Evolutionary conservation across 768 basidiomycete species (phyloP).

Genomic region (Boletus edulis): DNA sequence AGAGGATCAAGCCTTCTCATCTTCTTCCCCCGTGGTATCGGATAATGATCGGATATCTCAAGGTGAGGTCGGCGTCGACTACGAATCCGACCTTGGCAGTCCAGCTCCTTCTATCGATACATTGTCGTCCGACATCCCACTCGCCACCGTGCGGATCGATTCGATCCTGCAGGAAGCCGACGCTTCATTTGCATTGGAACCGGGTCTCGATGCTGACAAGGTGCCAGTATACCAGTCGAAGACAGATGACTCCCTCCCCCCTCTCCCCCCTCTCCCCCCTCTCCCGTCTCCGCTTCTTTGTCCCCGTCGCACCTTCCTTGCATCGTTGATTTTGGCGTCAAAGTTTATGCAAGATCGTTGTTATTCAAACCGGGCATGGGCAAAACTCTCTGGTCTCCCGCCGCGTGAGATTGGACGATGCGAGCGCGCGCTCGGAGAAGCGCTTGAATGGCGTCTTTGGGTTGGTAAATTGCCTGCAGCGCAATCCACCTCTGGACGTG

Average conservation of each 20-base stretch:
- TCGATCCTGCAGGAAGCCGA: conserved; percentile 25
- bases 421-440: conserved; percentile 83
- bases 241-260: conserved; percentile 4
- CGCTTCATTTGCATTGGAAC: conserved; percentile 17
- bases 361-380: conserved; percentile 94
- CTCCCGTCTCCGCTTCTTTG: conserved; percentile 84
- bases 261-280: conserved; percentile 32
- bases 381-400: conserved; percentile 85
- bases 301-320: conserved; percentile 85
- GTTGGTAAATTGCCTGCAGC: conserved; percentile 65
- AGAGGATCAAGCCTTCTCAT: conserved; percentile 46
- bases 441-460: conserved; percentile 91
- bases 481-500: conserved; percentile 34
- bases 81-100: conserved; percentile 35
- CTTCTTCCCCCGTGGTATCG: conserved; percentile 40
- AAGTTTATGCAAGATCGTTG: conserved; percentile 94
- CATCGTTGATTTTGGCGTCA: conserved; percentile 82
- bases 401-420: conserved; percentile 85
- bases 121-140: conserved; percentile 22
- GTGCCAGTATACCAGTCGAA: conserved; percentile 9
- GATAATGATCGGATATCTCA: conserved; percentile 42
- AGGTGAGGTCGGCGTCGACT: conserved; percentile 42
- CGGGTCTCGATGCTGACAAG: conserved; percentile 11
- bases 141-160: conserved; percentile 45
- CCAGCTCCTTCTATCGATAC: conserved; percentile 5